phyloP scores from a whole-genome alignment of 352 stramenopile species.

The Sclerospora graminicola region DNA sequence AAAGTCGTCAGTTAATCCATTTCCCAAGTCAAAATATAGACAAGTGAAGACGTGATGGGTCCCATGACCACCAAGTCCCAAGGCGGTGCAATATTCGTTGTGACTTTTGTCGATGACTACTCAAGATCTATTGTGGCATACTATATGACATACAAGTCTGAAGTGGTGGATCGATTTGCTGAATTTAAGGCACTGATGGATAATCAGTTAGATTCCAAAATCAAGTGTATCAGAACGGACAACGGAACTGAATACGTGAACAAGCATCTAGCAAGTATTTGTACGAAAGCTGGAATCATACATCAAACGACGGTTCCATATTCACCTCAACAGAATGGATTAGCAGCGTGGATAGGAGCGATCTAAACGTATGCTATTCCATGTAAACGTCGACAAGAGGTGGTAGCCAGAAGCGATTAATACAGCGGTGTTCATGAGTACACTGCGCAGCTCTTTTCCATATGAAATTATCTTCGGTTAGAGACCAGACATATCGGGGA shows the following conservation, averaged over 20 bases:
- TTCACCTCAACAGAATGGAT: conserved; percentile 4
- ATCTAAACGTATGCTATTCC: conserved; percentile 11
- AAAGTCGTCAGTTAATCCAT: not conserved
- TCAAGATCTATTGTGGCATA: conserved; percentile 11
- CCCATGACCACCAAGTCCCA: conserved; percentile 1
- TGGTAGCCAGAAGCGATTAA: conserved; percentile 11
- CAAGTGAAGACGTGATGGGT: conserved; percentile 3
- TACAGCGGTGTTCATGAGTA: not conserved
- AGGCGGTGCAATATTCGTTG: not conserved
- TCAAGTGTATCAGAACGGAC: conserved; percentile 10
- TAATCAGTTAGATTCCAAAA: not conserved
- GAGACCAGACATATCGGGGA: too few species aligned
- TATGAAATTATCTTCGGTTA: too few species aligned
- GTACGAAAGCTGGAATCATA: too few species aligned
- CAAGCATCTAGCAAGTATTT: too few species aligned
- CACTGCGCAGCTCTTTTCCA: too few species aligned
- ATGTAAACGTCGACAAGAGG: conserved; percentile 2
- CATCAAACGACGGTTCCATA: conserved; percentile 11
- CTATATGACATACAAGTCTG: conserved; percentile 13
- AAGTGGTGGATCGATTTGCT: conserved; percentile 9
- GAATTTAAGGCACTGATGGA: conserved; percentile 4
- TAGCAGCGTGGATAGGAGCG: conserved; percentile 5
- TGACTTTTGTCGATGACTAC: conserved; percentile 19
- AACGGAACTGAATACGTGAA: conserved; percentile 6
- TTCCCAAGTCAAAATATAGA: not conserved